phyloP scores from a whole-genome alignment of 148 eudicot species.

The Bassia scoparia region DNA sequence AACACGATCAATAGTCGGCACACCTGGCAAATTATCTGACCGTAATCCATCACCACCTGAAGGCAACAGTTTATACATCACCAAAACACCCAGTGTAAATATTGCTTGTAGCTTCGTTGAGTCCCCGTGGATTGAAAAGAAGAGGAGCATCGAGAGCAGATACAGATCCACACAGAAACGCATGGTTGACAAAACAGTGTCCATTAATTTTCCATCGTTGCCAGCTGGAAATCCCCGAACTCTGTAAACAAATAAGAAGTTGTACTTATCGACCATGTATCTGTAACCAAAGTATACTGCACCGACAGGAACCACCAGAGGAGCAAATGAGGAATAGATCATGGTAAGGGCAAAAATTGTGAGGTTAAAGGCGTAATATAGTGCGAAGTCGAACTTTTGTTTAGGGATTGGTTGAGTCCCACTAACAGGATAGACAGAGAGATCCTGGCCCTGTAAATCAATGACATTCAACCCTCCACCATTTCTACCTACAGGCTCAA shows the following conservation, averaged over 20 bases:
- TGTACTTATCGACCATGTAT: slow-evolving; percentile 92
- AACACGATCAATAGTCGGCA: slow-evolving; percentile 67
- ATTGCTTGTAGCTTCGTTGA: slow-evolving; percentile 87
- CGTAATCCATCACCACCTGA: slow-evolving; percentile 55
- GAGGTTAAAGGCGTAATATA: slow-evolving; percentile 90
- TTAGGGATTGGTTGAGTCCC: slow-evolving; percentile 86
- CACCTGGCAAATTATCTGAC: slow-evolving; percentile 71
- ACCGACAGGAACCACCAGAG: slow-evolving; percentile 92
- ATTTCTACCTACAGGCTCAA: slow-evolving; percentile 29
- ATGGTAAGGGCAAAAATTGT: slow-evolving; percentile 88
- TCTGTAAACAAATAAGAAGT: slow-evolving; percentile 90
- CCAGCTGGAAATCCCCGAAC: slow-evolving; percentile 97
- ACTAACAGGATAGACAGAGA: slow-evolving; percentile 79
- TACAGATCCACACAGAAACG: slow-evolving; percentile 88
- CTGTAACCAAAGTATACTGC: slow-evolving; percentile 88
- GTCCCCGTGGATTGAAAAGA: slow-evolving; percentile 88
- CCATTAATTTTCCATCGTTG: slow-evolving; percentile 91
- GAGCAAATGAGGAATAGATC: slow-evolving; percentile 85
- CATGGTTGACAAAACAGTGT: slow-evolving; percentile 75
- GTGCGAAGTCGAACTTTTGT: slow-evolving; percentile 92
- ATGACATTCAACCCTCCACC: slow-evolving; percentile 40
- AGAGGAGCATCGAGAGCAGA: slow-evolving; percentile 77
- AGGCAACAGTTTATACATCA: slow-evolving; percentile 81
- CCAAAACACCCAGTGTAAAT: slow-evolving; percentile 76
- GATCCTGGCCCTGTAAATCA: slow-evolving; percentile 67